A percentile compares a stretch with the other conserved stretches of the same genome.
phyloP scores from a whole-genome alignment of 1,284 basidiomycete genomes.

The Paramarasmius palmivorus region DNA sequence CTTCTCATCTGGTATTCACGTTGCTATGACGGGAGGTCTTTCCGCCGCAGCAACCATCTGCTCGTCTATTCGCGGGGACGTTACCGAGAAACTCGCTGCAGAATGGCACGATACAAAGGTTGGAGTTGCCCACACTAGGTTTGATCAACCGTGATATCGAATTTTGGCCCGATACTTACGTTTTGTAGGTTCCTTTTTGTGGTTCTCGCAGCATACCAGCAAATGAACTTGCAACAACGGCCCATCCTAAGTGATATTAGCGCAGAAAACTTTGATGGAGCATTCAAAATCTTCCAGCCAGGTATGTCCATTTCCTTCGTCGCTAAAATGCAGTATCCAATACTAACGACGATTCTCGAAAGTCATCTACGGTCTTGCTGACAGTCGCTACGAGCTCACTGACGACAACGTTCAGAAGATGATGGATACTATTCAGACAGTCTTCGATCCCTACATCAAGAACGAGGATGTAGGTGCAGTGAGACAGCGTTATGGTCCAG shows the following conservation, averaged over 20 bases:
- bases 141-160: not conserved
- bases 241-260: slow-evolving; percentile 38
- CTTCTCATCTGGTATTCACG: slow-evolving; percentile 71
- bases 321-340: not conserved
- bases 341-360: slow-evolving; percentile 1
- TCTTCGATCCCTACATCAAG: slow-evolving; percentile 23
- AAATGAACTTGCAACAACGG: slow-evolving; percentile 37
- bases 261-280: slow-evolving; percentile 45
- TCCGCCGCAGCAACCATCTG: slow-evolving; percentile 65
- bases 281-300: slow-evolving; percentile 39
- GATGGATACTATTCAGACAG: slow-evolving; percentile 32
- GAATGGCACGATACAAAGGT: slow-evolving; percentile 5
- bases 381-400: slow-evolving; percentile 48
- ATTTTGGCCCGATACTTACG: not conserved
- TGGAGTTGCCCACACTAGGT: slow-evolving; percentile 3
- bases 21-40: slow-evolving; percentile 64
- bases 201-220: slow-evolving; percentile 46
- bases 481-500: slow-evolving; percentile 9
- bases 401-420: slow-evolving; percentile 50
- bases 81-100: not conserved
- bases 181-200: slow-evolving; percentile 38
- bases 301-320: slow-evolving; percentile 24
- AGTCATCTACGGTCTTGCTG: slow-evolving; percentile 62
- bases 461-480: slow-evolving; percentile 5
- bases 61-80: slow-evolving; percentile 56